Evolutionary conservation across 441 rosid genomes (phyloP).

Genomic region (Omphalea diandra): DNA sequence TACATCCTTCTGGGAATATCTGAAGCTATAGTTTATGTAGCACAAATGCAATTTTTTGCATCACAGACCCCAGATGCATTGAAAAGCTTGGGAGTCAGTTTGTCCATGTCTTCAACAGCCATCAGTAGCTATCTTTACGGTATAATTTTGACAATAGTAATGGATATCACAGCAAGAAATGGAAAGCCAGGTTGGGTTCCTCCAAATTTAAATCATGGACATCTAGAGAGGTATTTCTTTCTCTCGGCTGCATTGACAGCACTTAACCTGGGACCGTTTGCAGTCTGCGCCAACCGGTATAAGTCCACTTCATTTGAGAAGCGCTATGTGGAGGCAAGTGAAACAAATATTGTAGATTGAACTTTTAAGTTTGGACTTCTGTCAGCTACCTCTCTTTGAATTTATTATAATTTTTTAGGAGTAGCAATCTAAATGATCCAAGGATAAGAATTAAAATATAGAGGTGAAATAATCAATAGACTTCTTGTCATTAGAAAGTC

Average conservation of each 20-base stretch:
- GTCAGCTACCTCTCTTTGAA: background rate
- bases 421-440: background rate
- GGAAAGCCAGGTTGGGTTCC: constrained; percentile 47
- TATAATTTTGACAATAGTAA: constrained; percentile 34
- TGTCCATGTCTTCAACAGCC: constrained; percentile 41
- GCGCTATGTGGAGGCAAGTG: background rate
- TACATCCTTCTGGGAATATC: constrained; percentile 35
- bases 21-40: constrained; percentile 36
- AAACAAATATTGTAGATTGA: background rate
- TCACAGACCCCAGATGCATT: constrained; percentile 38
- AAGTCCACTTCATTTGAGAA: constrained; percentile 27
- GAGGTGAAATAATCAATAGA: too few relatives aligned
- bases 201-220: constrained; percentile 32
- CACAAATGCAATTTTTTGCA: constrained; percentile 40
- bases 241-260: constrained; percentile 28
- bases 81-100: constrained; percentile 37
- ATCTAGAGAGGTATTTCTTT: constrained; percentile 43
- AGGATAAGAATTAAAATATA: background rate
- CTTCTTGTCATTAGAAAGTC: too few relatives aligned
- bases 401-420: background rate
- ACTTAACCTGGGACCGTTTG: constrained; percentile 22
- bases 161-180: constrained; percentile 28
- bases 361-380: background rate
- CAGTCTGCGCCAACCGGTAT: constrained; percentile 15
- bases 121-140: constrained; percentile 33